Conservation (phyloP, 2,329 filamentous ascomycete genomes). For the Cladobotryum mycophilum region DNA sequence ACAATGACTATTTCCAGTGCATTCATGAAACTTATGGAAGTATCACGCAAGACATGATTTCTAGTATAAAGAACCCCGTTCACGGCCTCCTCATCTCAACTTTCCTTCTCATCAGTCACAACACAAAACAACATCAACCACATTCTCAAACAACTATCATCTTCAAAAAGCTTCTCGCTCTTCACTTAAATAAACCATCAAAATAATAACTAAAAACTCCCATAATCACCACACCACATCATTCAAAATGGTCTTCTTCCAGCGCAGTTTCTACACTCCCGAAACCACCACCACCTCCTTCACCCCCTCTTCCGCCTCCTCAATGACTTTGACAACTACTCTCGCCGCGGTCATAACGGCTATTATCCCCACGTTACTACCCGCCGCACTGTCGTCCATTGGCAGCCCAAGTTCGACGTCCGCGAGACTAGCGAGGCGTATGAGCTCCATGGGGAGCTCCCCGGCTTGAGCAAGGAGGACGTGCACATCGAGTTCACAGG, state of each 20-base stretch:
- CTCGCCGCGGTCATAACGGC: conserved; percentile 22
- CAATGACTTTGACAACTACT: conserved; percentile 51
- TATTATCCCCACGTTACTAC: conserved; percentile 10
- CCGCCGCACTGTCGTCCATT: conserved; percentile 32
- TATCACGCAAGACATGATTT: neutral
- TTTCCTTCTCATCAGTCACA: neutral
- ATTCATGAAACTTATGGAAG: conserved; percentile 2
- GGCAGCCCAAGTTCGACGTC: conserved; percentile 68
- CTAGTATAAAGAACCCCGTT: conserved; percentile 6
- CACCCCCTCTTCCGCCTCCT: conserved; percentile 52
- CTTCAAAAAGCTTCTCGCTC: neutral
- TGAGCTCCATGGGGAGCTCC: conserved; percentile 70
- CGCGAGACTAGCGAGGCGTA: conserved; percentile 59
- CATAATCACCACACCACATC: conserved; percentile 4
- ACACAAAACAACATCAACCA: neutral
- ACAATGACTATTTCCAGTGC: neutral
- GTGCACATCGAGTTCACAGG: conserved; percentile 71
- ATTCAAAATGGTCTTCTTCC: conserved; percentile 47
- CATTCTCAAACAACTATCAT: neutral
- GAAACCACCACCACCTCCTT: conserved; percentile 34
- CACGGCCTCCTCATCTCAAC: neutral
- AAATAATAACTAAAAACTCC: neutral
- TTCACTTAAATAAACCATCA: neutral
- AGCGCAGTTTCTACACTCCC: conserved; percentile 36
- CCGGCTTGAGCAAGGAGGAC: conserved; percentile 64